Percentiles rank a stretch among this genome's conserved stretches.
phyloP scores from a whole-genome alignment of 1,139 yeast genomes.

The Pichia sp. region DNA sequence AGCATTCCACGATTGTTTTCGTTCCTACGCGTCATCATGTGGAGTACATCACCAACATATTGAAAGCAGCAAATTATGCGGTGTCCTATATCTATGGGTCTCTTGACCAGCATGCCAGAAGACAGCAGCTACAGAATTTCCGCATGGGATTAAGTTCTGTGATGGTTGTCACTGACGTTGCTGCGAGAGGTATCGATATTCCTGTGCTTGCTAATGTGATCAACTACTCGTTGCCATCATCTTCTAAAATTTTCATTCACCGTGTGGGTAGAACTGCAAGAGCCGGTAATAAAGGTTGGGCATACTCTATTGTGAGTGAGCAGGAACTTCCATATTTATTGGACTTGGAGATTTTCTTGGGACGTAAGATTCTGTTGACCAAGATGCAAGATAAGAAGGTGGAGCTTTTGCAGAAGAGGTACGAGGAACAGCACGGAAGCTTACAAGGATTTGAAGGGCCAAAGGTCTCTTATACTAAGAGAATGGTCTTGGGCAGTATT shows the following conservation, averaged over 20 bases:
- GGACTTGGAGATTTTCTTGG: conserved; percentile 87
- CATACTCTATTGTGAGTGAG: conserved; percentile 83
- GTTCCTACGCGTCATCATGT: conserved; percentile 98
- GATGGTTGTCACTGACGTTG: conserved; percentile 95
- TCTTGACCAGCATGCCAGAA: conserved; percentile 91
- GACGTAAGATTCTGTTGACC: conserved; percentile 70
- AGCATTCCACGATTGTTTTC: conserved; percentile 82
- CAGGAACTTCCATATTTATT: conserved; percentile 83
- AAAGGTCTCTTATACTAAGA: conserved; percentile 63
- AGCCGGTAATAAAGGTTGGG: conserved; percentile 98
- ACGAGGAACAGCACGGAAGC: conserved; percentile 36
- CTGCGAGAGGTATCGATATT: conserved; percentile 99
- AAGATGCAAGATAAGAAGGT: conserved; percentile 63
- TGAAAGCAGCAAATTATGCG: conserved; percentile 77
- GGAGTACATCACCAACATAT: conserved; percentile 70
- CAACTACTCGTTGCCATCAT: conserved; percentile 84
- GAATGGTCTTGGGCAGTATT: conserved; percentile 77
- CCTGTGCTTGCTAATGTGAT: conserved; percentile 93
- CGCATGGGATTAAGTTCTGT: conserved; percentile 77
- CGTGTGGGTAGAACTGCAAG: conserved; percentile 99
- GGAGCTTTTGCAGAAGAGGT: conserved; percentile 45
- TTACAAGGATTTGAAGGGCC: conserved; percentile 40
- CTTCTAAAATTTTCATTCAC: conserved; percentile 90
- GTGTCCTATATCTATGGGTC: conserved; percentile 87
- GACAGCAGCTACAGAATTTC: conserved; percentile 80